Conservation (phyloP, 2,329 filamentous ascomycete species). For the Cryphonectria carpinicola region DNA sequence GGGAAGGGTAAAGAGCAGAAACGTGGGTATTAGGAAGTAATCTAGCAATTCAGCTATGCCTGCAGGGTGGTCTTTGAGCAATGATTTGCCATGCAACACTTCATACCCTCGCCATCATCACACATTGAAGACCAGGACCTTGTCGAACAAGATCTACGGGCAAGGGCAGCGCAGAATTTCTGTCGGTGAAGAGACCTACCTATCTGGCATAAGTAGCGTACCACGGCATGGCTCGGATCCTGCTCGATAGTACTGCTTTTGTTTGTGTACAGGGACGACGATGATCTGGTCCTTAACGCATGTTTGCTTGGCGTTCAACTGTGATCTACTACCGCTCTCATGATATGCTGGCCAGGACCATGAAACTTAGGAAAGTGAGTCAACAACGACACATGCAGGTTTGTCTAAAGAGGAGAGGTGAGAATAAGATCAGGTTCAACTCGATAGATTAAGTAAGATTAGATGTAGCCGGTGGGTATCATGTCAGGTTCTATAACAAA, state of each 20-base stretch:
- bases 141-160: conserved; percentile 15
- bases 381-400: neutral
- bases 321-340: neutral
- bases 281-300: neutral
- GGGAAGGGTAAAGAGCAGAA: neutral
- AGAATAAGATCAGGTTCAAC: neutral
- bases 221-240: neutral
- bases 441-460: neutral
- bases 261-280: neutral
- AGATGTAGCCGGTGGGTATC: conserved; percentile 22
- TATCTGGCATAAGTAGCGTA: neutral
- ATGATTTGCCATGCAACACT: neutral
- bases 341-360: neutral
- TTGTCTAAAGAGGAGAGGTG: neutral
- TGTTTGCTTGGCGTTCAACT: neutral
- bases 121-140: neutral
- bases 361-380: neutral
- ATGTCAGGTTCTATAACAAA: conserved; percentile 3
- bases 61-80: neutral
- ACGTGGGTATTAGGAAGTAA: neutral
- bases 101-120: neutral
- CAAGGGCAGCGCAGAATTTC: neutral
- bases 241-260: neutral
- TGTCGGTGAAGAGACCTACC: neutral
- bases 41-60: neutral